Conservation (phyloP, 2,329 filamentous ascomycete genomes). For the Microdochium paspali region DNA sequence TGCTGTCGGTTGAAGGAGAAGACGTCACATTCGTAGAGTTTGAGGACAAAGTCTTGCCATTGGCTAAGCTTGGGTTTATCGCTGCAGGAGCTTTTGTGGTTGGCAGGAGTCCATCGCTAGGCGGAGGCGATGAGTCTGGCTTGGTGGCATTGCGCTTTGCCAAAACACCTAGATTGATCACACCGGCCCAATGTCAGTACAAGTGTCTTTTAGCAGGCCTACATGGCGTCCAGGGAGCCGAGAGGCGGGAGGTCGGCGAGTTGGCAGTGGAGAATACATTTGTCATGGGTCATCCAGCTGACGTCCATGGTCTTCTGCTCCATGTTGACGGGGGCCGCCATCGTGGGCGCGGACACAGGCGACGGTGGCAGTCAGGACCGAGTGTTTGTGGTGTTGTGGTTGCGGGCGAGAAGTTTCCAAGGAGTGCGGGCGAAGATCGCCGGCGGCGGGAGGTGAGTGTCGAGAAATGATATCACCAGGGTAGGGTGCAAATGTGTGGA, state of each 20-base stretch:
- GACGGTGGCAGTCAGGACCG: not conserved
- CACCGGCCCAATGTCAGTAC: not conserved
- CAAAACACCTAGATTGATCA: not conserved
- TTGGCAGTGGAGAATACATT: constrained; percentile 49
- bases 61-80: constrained; percentile 10
- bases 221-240: not conserved
- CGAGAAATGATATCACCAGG: not conserved
- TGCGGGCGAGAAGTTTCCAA: not conserved
- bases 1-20: constrained; percentile 8
- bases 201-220: not conserved
- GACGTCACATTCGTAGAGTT: constrained; percentile 4
- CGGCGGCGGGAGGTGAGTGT: not conserved
- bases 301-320: constrained; percentile 72
- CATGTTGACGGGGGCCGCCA: constrained; percentile 35
- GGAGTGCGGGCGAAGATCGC: not conserved
- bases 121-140: constrained; percentile 10
- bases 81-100: constrained; percentile 9
- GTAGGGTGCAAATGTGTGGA: not conserved
- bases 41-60: constrained; percentile 12
- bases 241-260: not conserved
- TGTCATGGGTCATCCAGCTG: constrained; percentile 80
- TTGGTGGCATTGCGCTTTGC: not conserved
- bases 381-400: not conserved
- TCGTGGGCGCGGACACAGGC: not conserved
- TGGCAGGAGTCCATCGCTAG: constrained; percentile 9